phyloP scores from a whole-genome alignment of 352 stramenopile species.

The Globisporangium cylindrosporum region DNA sequence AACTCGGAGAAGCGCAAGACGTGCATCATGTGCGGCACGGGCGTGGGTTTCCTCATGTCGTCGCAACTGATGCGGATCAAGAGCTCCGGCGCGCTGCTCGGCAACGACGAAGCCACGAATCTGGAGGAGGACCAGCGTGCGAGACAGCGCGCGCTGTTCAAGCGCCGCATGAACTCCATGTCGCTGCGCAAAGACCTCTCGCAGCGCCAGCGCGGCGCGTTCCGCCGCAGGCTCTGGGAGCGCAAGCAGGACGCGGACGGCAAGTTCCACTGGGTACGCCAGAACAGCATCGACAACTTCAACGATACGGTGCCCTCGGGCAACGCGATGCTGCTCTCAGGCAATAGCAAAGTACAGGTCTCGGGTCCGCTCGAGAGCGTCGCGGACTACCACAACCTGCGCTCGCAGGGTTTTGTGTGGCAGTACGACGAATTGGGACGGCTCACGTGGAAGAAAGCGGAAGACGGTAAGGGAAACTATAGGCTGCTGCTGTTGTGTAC shows the following conservation, averaged over 20 bases:
- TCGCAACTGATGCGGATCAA: constrained; percentile 37
- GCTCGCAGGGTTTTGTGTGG: constrained; percentile 68
- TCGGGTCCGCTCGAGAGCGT: constrained; percentile 33
- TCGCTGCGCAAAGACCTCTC: constrained; percentile 55
- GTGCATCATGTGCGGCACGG: constrained; percentile 71
- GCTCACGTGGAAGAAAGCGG: constrained; percentile 54
- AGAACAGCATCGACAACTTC: constrained; percentile 50
- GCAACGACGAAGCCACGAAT: constrained; percentile 30
- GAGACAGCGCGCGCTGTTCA: constrained; percentile 59
- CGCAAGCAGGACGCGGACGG: constrained; percentile 53
- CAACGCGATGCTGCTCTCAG: constrained; percentile 20
- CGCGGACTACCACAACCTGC: constrained; percentile 55
- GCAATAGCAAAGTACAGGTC: constrained; percentile 28
- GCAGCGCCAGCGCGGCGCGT: constrained; percentile 64
- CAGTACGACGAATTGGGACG: constrained; percentile 56
- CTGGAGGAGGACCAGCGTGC: constrained; percentile 36
- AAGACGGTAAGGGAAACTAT: constrained; percentile 30
- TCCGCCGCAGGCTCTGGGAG: constrained; percentile 62
- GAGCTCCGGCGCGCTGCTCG: constrained; percentile 54
- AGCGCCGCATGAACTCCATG: constrained; percentile 70
- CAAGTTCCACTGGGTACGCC: constrained; percentile 74
- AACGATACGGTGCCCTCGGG: constrained; percentile 15
- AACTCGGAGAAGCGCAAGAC: constrained; percentile 37
- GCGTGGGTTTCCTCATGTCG: constrained; percentile 29
- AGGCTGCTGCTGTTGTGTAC: background rate